Evolutionary conservation across 352 stramenopile species (phyloP), one percentile per base, ranked within the genome.

Genomic region (Pythium phragmitis): DNA sequence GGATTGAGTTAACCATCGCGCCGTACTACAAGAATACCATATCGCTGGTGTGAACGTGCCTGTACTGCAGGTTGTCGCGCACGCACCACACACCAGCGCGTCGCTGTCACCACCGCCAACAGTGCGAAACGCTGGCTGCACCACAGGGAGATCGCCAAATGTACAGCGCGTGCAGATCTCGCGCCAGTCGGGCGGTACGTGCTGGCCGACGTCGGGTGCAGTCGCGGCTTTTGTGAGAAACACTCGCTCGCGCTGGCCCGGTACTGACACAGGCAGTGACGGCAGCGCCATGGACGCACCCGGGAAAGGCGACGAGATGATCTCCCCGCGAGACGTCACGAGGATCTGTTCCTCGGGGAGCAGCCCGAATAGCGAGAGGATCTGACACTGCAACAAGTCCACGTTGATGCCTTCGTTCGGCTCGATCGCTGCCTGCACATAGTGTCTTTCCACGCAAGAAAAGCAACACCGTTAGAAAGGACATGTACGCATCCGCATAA

Each of bases 361-460:
- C n/a, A 88, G 51, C 5, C 78, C 81, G 16, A 85, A 17, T 16
- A 92, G 81, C 49, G 83, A 92, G 37, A 92, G 60, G 19, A 92
- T 63, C 55, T 91, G 81, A 51, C 77, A 87, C 66, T 89, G 83
- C 45, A 91, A 60, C 65, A 92, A 55, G 50, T 89, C 81, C 5
- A 87, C 58, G 26, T 69, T 56, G 37, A 92, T 59, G 63, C 21
- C 55, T 68, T 74, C 52, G 0, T 46, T 30, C 1, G 30, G 50
- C 48, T 70, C 69, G 34, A 46, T 43, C 26, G 68, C 60, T 13
- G 64, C 72, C 28, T 73, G 70, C 37, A 87, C 65, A 51, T 82
- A 85, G 52, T 72, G 72, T 17, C 50, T 63, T 74, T 88, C 49
- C 19, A 9, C 16, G 37, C 37, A 8, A 49, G 48, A 67, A 51